These are phyloP conservation scores for Zygoascus meyerae DNA, from an alignment of 1,139 yeast genomes.

Conservation along the genomic window DNA sequence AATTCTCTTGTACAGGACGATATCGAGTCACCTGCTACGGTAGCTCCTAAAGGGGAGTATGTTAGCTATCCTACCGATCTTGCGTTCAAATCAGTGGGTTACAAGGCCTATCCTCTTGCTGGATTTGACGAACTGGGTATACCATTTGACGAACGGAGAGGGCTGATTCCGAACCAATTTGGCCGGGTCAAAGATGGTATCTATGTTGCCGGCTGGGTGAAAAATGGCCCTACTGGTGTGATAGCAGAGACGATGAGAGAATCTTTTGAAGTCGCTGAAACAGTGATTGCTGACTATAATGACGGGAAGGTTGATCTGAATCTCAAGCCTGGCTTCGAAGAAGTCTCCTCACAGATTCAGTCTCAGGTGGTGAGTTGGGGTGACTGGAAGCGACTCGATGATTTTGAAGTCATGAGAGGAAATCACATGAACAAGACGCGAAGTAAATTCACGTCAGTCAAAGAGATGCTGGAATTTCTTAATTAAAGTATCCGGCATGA, in stretches of 20 bases:
- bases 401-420: constrained; percentile 50
- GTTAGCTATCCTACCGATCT: constrained; percentile 50
- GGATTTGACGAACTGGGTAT: constrained; percentile 51
- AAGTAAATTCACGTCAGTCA: constrained; percentile 47
- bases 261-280: constrained; percentile 67
- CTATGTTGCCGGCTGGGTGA: constrained; percentile 90
- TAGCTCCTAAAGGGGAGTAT: constrained; percentile 41
- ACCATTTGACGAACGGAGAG: constrained; percentile 47
- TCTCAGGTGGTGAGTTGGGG: constrained; percentile 52
- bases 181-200: constrained; percentile 59
- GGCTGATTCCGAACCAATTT: constrained; percentile 51
- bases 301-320: constrained; percentile 18
- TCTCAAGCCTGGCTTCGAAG: constrained; percentile 32
- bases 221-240: constrained; percentile 83
- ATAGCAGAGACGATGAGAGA: constrained; percentile 90
- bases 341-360: constrained; percentile 31
- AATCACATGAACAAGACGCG: constrained; percentile 46
- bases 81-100: constrained; percentile 82
- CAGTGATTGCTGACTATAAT: constrained; percentile 47
- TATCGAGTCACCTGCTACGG: constrained; percentile 28
- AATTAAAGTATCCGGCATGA: background rate
- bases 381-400: constrained; percentile 63
- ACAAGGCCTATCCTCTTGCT: constrained; percentile 57
- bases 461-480: constrained; percentile 45
- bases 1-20: constrained; percentile 40